These are phyloP conservation scores for Cyberlindnera americana DNA, from an alignment of 805 yeast species.

Conservation along the genomic window DNA sequence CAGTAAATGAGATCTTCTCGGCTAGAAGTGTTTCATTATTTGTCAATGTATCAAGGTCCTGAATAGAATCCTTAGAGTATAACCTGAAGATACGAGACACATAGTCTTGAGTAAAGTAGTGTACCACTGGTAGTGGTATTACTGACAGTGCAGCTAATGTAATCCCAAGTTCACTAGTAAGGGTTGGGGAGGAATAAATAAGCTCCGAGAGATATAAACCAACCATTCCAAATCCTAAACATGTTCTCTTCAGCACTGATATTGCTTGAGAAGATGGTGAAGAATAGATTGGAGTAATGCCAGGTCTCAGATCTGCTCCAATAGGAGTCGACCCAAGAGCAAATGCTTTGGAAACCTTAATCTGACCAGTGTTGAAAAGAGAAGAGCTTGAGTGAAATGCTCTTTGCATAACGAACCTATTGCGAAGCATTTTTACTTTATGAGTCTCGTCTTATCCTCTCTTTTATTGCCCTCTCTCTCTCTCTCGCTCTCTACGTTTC, in stretches of 20 bases:
- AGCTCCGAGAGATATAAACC: slow-evolving; percentile 64
- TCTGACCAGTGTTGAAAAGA: neutral
- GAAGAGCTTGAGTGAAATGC: neutral
- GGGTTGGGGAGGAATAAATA: slow-evolving; percentile 45
- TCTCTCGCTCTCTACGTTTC: too few species aligned
- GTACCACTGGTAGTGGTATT: slow-evolving; percentile 55
- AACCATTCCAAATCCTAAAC: slow-evolving; percentile 56
- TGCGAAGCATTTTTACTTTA: neutral
- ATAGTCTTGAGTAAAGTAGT: slow-evolving; percentile 56
- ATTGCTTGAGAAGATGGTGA: slow-evolving; percentile 62
- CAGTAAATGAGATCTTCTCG: slow-evolving; percentile 65
- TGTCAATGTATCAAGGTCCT: slow-evolving; percentile 58
- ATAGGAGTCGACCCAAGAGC: slow-evolving; percentile 41
- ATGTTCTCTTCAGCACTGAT: slow-evolving; percentile 56
- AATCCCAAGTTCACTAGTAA: slow-evolving; percentile 47
- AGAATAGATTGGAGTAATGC: slow-evolving; percentile 59
- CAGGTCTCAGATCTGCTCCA: slow-evolving; percentile 48
- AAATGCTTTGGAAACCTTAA: slow-evolving; percentile 39
- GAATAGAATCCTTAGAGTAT: slow-evolving; percentile 53
- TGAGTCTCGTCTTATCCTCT: too few species aligned
- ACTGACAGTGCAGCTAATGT: slow-evolving; percentile 40
- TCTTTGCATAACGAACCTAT: neutral
- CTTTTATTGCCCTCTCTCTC: too few species aligned
- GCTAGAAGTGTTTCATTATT: slow-evolving; percentile 61
- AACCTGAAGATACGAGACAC: slow-evolving; percentile 70